A percentile compares a stretch with the other conserved stretches of the same genome.
Evolutionary conservation across 805 yeast genomes (phyloP).

Genomic region (Saccharomyces jurei): DNA sequence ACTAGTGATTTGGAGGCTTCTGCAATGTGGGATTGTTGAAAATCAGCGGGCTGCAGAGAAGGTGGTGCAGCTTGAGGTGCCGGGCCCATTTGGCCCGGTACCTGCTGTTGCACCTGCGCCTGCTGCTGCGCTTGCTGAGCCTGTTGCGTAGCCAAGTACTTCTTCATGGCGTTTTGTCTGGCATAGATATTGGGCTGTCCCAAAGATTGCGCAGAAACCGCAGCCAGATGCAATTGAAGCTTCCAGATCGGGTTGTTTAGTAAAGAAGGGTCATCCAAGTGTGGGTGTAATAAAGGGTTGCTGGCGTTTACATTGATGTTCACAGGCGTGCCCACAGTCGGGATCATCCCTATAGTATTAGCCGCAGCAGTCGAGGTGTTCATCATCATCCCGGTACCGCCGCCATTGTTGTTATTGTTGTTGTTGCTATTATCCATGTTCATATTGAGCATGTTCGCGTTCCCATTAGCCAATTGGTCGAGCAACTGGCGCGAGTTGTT

Average conservation of each 20-base stretch:
- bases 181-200: constrained; percentile 33
- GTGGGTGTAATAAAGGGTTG: constrained; percentile 31
- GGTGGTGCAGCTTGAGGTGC: constrained; percentile 3
- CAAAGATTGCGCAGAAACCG: constrained; percentile 27
- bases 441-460: constrained; percentile 8
- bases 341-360: neutral
- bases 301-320: constrained; percentile 17
- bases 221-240: constrained; percentile 29
- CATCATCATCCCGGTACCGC: constrained; percentile 1
- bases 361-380: neutral
- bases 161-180: constrained; percentile 32
- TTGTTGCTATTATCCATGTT: constrained; percentile 2
- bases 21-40: constrained; percentile 15
- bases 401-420: constrained; percentile 1
- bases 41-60: neutral
- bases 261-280: constrained; percentile 26
- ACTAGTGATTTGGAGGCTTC: constrained; percentile 28
- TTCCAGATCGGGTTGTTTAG: constrained; percentile 31
- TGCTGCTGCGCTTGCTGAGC: constrained; percentile 9
- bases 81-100: neutral
- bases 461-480: constrained; percentile 12
- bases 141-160: constrained; percentile 24
- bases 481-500: constrained; percentile 25
- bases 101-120: constrained; percentile 5
- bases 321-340: neutral